Evolutionary conservation across 2,329 filamentous ascomycete genomes (phyloP).

Genomic region (Tothia fuscella): DNA sequence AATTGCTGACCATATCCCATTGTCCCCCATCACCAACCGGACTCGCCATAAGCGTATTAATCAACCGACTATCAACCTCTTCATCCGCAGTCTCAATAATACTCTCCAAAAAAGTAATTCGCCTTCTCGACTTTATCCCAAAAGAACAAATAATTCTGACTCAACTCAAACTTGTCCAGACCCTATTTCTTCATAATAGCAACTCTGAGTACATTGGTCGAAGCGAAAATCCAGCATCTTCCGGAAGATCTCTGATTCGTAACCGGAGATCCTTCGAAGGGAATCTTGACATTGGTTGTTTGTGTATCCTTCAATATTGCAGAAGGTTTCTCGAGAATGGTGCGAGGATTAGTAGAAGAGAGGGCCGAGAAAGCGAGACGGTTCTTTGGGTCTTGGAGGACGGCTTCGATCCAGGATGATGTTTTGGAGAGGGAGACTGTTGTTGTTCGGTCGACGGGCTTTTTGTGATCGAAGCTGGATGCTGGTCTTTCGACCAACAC

Average conservation of each 20-base stretch:
- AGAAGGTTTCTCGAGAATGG: constrained; percentile 52
- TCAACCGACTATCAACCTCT: constrained; percentile 58
- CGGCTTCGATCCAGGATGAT: constrained; percentile 5
- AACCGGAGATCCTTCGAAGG: constrained; percentile 68
- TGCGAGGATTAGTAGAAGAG: constrained; percentile 52
- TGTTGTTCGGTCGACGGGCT: neutral
- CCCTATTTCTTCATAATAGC: constrained; percentile 75
- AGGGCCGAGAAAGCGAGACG: constrained; percentile 68
- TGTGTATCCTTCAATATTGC: constrained; percentile 59
- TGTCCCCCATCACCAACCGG: constrained; percentile 75
- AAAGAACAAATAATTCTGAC: constrained; percentile 79
- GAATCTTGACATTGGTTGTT: constrained; percentile 72
- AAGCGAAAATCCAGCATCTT: constrained; percentile 84
- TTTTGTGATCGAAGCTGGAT: neutral
- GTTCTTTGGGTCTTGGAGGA: constrained; percentile 28
- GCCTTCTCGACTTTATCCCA: constrained; percentile 91
- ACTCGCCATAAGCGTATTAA: constrained; percentile 55
- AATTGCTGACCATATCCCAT: constrained; percentile 84
- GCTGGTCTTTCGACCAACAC: no score
- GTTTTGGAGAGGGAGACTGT: constrained; percentile 8
- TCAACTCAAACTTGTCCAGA: constrained; percentile 70
- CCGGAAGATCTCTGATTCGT: constrained; percentile 76
- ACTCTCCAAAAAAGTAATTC: constrained; percentile 80
- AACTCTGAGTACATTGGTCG: constrained; percentile 85
- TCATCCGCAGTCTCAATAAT: constrained; percentile 62